A percentile compares a stretch with the other conserved stretches of the same genome.
Evolutionary conservation across 306 rosid species (phyloP).

Genomic region (Purshia tridentata): DNA sequence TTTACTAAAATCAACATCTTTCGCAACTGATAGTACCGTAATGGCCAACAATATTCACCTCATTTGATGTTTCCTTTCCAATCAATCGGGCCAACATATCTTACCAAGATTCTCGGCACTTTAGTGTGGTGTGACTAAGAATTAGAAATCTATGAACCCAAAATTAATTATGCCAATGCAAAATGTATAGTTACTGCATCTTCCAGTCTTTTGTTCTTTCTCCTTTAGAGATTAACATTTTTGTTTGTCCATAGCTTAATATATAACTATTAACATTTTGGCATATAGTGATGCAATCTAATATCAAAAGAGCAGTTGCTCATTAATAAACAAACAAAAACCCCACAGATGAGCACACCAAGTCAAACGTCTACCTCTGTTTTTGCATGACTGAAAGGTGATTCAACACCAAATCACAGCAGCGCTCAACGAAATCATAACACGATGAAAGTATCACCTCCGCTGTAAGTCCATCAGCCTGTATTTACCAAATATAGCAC

Average conservation of each 20-base stretch:
- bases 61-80: not conserved
- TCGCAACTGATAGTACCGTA: not conserved
- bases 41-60: not conserved
- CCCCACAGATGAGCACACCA: not conserved
- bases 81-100: not conserved
- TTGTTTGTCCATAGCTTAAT: too few species aligned
- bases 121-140: too few species aligned
- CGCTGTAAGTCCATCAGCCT: constrained; percentile 88
- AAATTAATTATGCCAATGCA: too few species aligned
- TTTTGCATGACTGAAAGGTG: constrained; percentile 78
- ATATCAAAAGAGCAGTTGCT: not conserved
- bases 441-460: constrained; percentile 71
- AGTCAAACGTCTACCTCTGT: constrained; percentile 45
- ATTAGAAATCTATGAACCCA: too few species aligned
- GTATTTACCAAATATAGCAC: constrained; percentile 38
- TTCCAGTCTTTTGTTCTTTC: too few species aligned
- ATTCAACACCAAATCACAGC: constrained; percentile 72
- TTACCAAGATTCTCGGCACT: not conserved
- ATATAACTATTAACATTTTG: not conserved
- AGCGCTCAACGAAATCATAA: constrained; percentile 78
- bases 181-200: too few species aligned
- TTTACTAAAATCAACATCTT: constrained; percentile 1
- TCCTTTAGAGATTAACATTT: too few species aligned
- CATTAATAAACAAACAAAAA: not conserved
- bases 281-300: not conserved